phyloP scores from a whole-genome alignment of 225 moss, liverwort and hornwort genomes.

The Marchantia paleacea region DNA sequence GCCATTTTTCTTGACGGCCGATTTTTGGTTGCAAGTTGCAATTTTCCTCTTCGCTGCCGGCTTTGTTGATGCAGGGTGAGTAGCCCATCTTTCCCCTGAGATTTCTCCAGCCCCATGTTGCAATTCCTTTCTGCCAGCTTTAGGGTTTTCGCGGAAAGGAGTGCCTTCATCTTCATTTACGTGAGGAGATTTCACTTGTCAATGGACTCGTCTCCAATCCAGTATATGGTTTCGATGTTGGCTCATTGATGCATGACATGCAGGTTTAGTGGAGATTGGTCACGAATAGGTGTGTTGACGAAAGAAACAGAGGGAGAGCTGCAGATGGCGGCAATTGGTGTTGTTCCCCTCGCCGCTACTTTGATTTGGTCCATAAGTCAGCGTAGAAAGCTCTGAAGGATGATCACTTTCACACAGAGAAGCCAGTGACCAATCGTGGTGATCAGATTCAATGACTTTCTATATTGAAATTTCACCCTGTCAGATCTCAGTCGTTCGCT shows the following conservation, averaged over 20 bases:
- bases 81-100: background rate
- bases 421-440: too few species aligned
- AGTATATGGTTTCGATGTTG: background rate
- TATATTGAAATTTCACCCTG: too few species aligned
- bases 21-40: constrained; percentile 67
- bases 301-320: constrained; percentile 61
- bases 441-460: too few species aligned
- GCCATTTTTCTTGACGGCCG: constrained; percentile 39
- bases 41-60: constrained; percentile 65
- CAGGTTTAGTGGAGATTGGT: constrained; percentile 97
- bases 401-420: too few species aligned
- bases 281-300: constrained; percentile 76
- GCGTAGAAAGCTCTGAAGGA: constrained; percentile 13
- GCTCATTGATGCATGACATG: constrained; percentile 6
- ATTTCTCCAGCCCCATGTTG: background rate
- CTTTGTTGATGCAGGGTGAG: constrained; percentile 87
- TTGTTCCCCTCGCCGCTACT: constrained; percentile 63
- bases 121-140: background rate
- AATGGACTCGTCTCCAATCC: too few species aligned
- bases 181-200: too few species aligned
- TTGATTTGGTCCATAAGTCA: constrained; percentile 61
- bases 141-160: background rate
- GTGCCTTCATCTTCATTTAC: background rate
- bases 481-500: too few species aligned
- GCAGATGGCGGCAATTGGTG: constrained; percentile 52